These are phyloP conservation scores for Cryphonectria nitschkei DNA, from an alignment of 2,329 filamentous ascomycete genomes.

Conservation along the genomic window DNA sequence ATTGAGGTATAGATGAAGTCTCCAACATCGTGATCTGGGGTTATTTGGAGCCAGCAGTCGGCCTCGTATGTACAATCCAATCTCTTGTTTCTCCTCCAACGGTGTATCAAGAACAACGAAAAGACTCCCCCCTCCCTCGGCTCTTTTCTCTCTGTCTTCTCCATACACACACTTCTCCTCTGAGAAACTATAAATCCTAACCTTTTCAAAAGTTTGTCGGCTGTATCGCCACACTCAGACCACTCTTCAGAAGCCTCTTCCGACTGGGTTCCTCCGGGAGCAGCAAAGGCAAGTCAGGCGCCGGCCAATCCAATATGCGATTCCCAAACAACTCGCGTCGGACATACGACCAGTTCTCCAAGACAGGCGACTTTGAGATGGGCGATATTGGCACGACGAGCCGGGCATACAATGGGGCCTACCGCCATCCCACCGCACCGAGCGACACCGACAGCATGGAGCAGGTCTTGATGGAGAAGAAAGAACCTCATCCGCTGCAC, in stretches of 20 bases:
- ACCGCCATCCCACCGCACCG: not conserved
- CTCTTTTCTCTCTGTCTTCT: not conserved
- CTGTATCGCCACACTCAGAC: constrained; percentile 26
- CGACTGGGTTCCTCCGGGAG: constrained; percentile 24
- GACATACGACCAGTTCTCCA: constrained; percentile 22
- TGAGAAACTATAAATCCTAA: not conserved
- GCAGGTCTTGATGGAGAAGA: constrained; percentile 19
- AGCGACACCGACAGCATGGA: constrained; percentile 25
- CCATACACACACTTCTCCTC: not conserved
- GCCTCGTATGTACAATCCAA: constrained; percentile 7
- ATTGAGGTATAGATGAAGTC: not conserved
- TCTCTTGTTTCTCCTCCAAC: not conserved
- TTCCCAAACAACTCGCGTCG: constrained; percentile 23
- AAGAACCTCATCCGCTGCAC: constrained; percentile 2
- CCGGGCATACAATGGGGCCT: constrained; percentile 20
- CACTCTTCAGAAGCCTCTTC: constrained; percentile 25
- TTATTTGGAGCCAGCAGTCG: constrained; percentile 26
- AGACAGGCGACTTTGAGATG: constrained; percentile 22
- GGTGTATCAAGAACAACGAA: not conserved
- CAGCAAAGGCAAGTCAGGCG: constrained; percentile 14
- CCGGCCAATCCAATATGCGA: constrained; percentile 7
- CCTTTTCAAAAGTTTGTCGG: constrained; percentile 17
- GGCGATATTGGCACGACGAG: constrained; percentile 24
- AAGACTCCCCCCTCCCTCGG: not conserved
- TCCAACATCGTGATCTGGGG: constrained; percentile 28